These are phyloP conservation scores for Aspergillus olivimuriae DNA, from an alignment of 495 filamentous ascomycete species.

Conservation along the genomic window DNA sequence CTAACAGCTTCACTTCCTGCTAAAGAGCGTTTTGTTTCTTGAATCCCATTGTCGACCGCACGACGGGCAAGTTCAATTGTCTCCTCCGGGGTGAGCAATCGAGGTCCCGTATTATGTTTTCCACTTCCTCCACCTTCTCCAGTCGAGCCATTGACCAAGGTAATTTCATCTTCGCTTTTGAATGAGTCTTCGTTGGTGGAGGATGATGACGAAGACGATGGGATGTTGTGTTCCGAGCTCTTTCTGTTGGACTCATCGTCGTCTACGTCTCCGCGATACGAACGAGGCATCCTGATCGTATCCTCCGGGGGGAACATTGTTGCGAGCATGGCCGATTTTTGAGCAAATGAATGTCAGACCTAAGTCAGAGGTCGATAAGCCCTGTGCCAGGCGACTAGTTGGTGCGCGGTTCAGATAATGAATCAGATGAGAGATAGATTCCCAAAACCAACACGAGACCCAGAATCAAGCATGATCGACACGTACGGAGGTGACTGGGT, in stretches of 20 bases:
- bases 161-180: constrained; percentile 26
- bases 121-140: constrained; percentile 17
- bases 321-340: constrained; percentile 24
- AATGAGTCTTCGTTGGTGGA: constrained; percentile 24
- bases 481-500: constrained; percentile 6
- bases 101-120: constrained; percentile 19
- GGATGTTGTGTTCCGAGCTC: constrained; percentile 18
- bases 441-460: constrained; percentile 6
- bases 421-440: constrained; percentile 13
- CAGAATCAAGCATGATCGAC: constrained; percentile 20
- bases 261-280: constrained; percentile 26
- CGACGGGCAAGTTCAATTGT: constrained; percentile 53
- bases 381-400: too few species aligned
- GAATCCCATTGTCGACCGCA: constrained; percentile 59
- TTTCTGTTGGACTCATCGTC: constrained; percentile 26
- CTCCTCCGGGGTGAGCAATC: constrained; percentile 35
- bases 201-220: constrained; percentile 16
- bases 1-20: constrained; percentile 62
- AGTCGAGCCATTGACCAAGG: constrained; percentile 25
- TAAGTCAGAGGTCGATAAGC: too few species aligned
- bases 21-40: constrained; percentile 61
- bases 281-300: constrained; percentile 28
- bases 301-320: constrained; percentile 37
- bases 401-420: constrained; percentile 4
- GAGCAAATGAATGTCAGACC: too few species aligned